Evolutionary conservation across 2,329 filamentous ascomycete genomes (phyloP), one percentile per base, ranked within the genome.

Genomic region (Cladosporium sphaerospermum): DNA sequence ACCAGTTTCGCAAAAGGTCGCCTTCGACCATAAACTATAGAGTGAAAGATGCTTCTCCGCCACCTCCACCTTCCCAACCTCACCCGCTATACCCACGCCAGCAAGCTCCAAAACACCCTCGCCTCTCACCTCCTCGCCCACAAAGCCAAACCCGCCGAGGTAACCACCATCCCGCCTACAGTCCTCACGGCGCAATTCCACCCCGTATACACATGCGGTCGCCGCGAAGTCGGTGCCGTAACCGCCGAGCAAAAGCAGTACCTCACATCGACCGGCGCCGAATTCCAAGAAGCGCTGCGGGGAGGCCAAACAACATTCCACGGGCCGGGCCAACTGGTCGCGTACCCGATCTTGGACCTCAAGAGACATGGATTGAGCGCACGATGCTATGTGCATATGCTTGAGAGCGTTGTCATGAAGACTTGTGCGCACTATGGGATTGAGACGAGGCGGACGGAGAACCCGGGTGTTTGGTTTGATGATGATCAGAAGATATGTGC

Each of bases 291-390:
- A 62, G 86, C 88, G 11, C 79, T 83, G n/a, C 84, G 93, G 52
- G 93, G 93, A 56, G 93, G 93, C 0, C 83, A 95, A 59, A 91
- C 89, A 0, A 97, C 93, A 2, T 97, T 96, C 73, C 93, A 99
- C 68, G 93, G 92, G 0, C 93, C 92, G 0, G 92, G 92, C 0
- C 93, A 99, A 69, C 73, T 95, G 45, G 88, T 96, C 34, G 82
- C 91, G n/a, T 99, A 95, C 75, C 89, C 92, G 3, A 82, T 96
- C 47, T 69, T 95, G n/a, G 89, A 96, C 68, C 78, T 97, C 53
- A 82, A 81, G 52, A 77, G 80, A 9, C 80, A 89, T 59, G 72
- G 73, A 0, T 74, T 93, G 16, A 84, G 80, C 4, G 85, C 93
- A 10, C 76, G 88, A 14, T 81, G 80, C 56, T 96, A 95, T 71